Evolutionary conservation across 345 rosid genomes (phyloP).

Genomic region (Boechera stricta): DNA sequence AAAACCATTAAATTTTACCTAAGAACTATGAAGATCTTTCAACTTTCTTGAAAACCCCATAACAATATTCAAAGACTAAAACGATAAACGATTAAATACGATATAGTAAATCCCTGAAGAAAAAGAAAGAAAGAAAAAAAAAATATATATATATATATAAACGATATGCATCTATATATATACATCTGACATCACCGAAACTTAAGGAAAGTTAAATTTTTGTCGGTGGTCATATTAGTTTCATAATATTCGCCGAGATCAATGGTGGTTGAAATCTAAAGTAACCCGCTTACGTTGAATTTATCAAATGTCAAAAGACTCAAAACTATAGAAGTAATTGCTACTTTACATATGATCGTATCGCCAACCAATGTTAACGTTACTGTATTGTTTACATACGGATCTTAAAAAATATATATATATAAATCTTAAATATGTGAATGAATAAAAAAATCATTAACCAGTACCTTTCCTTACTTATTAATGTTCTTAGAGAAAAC

Average conservation of each 20-base stretch:
- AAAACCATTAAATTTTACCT: no score
- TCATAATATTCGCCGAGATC: conserved; percentile 1
- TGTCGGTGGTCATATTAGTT: neutral
- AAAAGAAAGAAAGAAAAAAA: no score
- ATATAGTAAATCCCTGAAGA: no score
- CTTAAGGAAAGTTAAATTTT: neutral
- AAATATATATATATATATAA: no score
- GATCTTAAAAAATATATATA: neutral
- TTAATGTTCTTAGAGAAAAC: neutral
- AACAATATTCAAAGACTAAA: no score
- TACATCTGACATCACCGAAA: neutral
- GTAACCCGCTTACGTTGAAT: neutral
- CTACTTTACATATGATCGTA: neutral
- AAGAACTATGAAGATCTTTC: no score
- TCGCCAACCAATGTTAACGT: neutral
- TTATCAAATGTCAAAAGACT: neutral
- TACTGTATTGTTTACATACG: neutral
- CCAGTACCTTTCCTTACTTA: neutral
- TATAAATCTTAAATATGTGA: neutral
- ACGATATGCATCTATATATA: no score
- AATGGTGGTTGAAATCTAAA: conserved; percentile 1
- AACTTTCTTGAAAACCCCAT: no score
- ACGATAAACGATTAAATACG: no score
- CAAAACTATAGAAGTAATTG: neutral
- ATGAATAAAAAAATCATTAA: neutral